A percentile compares a stretch with the other conserved stretches of the same genome.
Conservation (phyloP, 441 rosid species). For the Adansonia gregorii region DNA sequence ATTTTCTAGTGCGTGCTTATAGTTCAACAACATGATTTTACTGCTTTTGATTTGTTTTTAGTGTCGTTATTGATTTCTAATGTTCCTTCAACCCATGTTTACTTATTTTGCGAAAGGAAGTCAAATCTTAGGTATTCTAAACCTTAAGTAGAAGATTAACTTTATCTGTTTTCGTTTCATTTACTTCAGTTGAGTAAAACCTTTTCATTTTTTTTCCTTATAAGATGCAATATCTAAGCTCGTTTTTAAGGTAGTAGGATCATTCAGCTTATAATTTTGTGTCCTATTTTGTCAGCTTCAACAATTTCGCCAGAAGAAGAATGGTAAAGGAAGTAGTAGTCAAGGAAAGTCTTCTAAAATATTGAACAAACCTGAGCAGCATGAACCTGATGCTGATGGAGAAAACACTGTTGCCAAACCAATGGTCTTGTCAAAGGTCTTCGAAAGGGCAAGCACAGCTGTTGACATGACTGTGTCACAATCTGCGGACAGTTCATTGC, state of each 20-base stretch:
- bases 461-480: conserved; percentile 44
- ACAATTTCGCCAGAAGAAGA: conserved; percentile 96
- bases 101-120: background rate
- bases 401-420: conserved; percentile 34
- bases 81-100: background rate
- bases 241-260: conserved; percentile 3
- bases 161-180: background rate
- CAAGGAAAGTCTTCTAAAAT: conserved; percentile 77
- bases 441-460: conserved; percentile 46
- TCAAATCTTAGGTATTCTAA: background rate
- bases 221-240: background rate
- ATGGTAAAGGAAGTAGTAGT: conserved; percentile 74
- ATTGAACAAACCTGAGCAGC: conserved; percentile 41
- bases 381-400: conserved; percentile 44
- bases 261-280: conserved; percentile 15
- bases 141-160: background rate
- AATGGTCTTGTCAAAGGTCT: conserved; percentile 33
- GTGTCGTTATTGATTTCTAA: background rate
- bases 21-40: background rate
- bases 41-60: background rate
- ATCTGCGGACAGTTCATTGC: conserved; percentile 38
- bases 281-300: conserved; percentile 68
- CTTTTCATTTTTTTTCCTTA: background rate
- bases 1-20: background rate
- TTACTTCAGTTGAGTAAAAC: background rate